Conservation (phyloP, 177 flowering plant species). For the Vitis hybrid region DNA sequence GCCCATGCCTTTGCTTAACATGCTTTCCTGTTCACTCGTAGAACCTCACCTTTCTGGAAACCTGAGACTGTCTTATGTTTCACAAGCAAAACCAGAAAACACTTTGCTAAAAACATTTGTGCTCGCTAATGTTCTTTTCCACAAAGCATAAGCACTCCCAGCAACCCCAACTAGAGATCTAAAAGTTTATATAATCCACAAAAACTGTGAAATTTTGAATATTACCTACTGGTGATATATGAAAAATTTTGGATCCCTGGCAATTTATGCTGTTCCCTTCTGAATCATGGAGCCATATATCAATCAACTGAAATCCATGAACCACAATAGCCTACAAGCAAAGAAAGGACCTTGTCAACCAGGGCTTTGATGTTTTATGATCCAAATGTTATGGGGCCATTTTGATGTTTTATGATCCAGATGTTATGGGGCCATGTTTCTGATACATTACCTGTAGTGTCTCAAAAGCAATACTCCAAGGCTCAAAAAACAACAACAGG, state of each 20-base stretch:
- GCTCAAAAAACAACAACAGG: constrained; percentile 84
- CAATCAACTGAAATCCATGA: constrained; percentile 98
- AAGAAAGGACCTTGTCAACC: constrained; percentile 12
- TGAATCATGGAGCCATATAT: constrained; percentile 79
- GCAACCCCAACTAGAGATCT: not conserved
- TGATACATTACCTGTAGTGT: constrained; percentile 72
- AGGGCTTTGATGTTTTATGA: not conserved
- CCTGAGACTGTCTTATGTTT: no score
- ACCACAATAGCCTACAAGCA: constrained; percentile 76
- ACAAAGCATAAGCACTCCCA: not conserved
- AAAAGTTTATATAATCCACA: not conserved
- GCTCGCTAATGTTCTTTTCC: no score
- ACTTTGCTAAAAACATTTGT: no score
- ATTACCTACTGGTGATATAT: constrained; percentile 68
- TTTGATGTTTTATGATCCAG: not conserved
- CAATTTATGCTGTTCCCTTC: constrained; percentile 46
- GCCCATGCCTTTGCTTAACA: no score
- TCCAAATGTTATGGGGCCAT: not conserved
- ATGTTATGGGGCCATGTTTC: not conserved
- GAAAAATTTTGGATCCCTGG: constrained; percentile 48
- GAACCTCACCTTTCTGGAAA: no score
- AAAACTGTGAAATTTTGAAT: constrained; percentile 2
- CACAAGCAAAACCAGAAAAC: no score
- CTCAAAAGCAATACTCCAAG: constrained; percentile 85
- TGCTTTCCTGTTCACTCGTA: no score